Evolutionary conservation across 2,329 filamentous ascomycete species (phyloP).

Genomic region (Colletotrichum tanaceti): DNA sequence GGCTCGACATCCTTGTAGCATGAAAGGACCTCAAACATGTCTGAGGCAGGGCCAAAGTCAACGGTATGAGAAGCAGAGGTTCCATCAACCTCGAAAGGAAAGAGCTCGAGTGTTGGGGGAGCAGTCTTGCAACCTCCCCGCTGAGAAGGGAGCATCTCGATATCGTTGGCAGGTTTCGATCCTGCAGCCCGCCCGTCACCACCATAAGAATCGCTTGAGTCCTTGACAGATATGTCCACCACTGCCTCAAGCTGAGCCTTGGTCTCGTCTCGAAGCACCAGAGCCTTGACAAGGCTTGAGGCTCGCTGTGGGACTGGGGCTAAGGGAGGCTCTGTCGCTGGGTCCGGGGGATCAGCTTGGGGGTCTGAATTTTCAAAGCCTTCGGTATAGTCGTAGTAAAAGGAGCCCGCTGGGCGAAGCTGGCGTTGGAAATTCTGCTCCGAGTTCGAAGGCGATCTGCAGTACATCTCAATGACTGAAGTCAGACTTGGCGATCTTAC

Average conservation of each 20-base stretch:
- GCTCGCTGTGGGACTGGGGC: conserved; percentile 48
- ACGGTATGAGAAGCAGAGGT: conserved; percentile 1
- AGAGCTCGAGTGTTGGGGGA: conserved; percentile 6
- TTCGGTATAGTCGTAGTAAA: conserved; percentile 67
- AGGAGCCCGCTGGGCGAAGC: conserved; percentile 50
- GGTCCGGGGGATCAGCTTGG: conserved; percentile 1
- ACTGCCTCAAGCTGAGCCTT: conserved; percentile 38
- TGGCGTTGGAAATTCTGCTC: conserved; percentile 43
- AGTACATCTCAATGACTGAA: conserved; percentile 63
- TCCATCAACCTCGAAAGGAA: conserved; percentile 19
- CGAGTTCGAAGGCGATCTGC: conserved; percentile 45
- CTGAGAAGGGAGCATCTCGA: conserved; percentile 14
- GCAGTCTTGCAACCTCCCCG: background rate
- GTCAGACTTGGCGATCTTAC: conserved; percentile 61
- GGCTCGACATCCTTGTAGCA: background rate
- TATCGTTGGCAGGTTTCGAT: background rate
- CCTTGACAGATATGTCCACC: conserved; percentile 38
- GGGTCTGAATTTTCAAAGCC: conserved; percentile 55
- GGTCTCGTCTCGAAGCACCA: conserved; percentile 46
- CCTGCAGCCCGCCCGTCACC: conserved; percentile 9
- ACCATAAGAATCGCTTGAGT: conserved; percentile 37
- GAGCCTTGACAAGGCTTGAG: conserved; percentile 43
- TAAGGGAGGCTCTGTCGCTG: conserved; percentile 43
- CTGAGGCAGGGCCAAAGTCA: background rate
- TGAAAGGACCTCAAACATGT: background rate